Conservation (phyloP, 1,284 basidiomycete species). For the Erythrobasidium hasegawianum region DNA sequence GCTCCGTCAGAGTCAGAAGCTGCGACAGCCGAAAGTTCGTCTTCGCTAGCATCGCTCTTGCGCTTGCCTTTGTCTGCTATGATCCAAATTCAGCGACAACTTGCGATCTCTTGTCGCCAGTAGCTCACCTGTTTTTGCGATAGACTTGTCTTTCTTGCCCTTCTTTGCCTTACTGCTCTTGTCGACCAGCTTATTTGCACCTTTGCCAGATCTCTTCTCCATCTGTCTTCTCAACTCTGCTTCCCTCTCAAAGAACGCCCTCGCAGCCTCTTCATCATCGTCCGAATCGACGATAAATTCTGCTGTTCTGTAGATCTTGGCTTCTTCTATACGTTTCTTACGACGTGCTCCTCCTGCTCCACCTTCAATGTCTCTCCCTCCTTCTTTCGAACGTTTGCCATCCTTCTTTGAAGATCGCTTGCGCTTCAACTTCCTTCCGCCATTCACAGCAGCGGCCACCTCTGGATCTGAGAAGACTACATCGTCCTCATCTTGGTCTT, state of each 20-base stretch:
- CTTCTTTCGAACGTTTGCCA: slow-evolving; percentile 41
- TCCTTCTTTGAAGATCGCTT: slow-evolving; percentile 47
- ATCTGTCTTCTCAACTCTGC: slow-evolving; percentile 28
- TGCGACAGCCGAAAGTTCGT: slow-evolving; percentile 3
- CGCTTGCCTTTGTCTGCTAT: slow-evolving; percentile 1
- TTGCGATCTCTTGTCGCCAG: no score
- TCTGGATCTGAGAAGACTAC: slow-evolving; percentile 42
- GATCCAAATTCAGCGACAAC: no score
- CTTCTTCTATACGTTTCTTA: slow-evolving; percentile 55
- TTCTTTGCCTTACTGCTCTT: slow-evolving; percentile 1
- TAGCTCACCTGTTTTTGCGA: not conserved
- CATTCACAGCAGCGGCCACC: slow-evolving; percentile 41
- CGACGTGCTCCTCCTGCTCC: slow-evolving; percentile 54
- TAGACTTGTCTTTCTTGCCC: slow-evolving; percentile 11
- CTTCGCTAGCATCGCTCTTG: slow-evolving; percentile 1
- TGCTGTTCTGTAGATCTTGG: slow-evolving; percentile 74
- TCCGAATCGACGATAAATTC: slow-evolving; percentile 67
- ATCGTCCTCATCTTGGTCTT: slow-evolving; percentile 48
- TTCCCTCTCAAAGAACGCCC: slow-evolving; percentile 37
- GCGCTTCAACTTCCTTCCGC: slow-evolving; percentile 47
- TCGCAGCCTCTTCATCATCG: slow-evolving; percentile 37
- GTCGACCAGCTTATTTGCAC: slow-evolving; percentile 11
- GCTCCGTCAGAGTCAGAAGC: slow-evolving; percentile 11
- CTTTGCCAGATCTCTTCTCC: slow-evolving; percentile 11
- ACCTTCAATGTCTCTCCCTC: slow-evolving; percentile 37